These are phyloP conservation scores for Nitzschia putrida DNA, from an alignment of 108 stramenopile genomes.

Conservation along the genomic window DNA sequence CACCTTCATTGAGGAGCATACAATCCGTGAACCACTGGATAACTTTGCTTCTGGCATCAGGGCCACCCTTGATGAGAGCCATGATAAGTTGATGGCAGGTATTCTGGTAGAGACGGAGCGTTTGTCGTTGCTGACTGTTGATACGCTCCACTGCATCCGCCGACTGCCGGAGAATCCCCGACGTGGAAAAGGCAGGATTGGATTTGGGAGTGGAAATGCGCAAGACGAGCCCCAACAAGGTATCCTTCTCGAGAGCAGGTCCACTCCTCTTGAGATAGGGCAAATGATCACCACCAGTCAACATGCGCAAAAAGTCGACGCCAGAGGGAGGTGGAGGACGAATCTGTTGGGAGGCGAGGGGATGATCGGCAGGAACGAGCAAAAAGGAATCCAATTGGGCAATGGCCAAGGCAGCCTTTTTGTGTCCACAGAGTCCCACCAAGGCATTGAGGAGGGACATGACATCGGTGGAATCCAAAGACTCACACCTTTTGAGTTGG, in stretches of 20 bases:
- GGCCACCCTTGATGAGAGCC: conserved; percentile 68
- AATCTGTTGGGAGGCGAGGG: conserved; percentile 54
- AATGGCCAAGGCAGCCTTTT: conserved; percentile 63
- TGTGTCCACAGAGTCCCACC: conserved; percentile 64
- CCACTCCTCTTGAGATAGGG: conserved; percentile 71
- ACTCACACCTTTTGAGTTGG: conserved; percentile 52
- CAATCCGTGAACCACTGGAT: conserved; percentile 84
- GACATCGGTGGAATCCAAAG: conserved; percentile 40
- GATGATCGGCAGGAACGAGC: conserved; percentile 55
- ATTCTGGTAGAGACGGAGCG: conserved; percentile 68
- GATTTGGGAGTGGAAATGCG: conserved; percentile 68
- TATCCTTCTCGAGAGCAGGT: conserved; percentile 77
- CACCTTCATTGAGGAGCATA: conserved; percentile 72
- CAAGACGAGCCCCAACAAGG: conserved; percentile 69
- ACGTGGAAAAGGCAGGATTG: conserved; percentile 52
- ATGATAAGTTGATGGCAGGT: conserved; percentile 65
- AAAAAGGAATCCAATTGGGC: conserved; percentile 54
- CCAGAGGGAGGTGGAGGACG: conserved; percentile 32
- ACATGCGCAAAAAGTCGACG: conserved; percentile 48
- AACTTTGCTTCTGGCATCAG: conserved; percentile 51
- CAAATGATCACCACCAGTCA: conserved; percentile 32
- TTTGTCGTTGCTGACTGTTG: conserved; percentile 53
- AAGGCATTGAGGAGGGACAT: conserved; percentile 62
- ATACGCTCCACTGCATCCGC: conserved; percentile 55
- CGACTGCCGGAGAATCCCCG: conserved; percentile 36